These are phyloP conservation scores for Alternaria arbusti DNA, from an alignment of 2,329 filamentous ascomycete species.

Conservation along the genomic window DNA sequence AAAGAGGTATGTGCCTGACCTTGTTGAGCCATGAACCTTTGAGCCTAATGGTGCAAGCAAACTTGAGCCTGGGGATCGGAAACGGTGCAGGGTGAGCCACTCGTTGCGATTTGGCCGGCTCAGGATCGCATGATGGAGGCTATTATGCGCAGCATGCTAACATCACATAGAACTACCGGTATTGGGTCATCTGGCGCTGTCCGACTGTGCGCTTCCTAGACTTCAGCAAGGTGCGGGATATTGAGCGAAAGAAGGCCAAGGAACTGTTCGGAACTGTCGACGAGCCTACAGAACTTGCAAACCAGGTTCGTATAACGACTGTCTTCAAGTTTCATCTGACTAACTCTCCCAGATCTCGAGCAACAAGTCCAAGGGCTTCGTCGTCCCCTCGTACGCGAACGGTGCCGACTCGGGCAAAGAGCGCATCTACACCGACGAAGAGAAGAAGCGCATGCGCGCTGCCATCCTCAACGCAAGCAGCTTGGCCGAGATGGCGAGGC, in stretches of 20 bases:
- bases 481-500: conserved; percentile 82
- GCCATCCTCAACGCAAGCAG: conserved; percentile 89
- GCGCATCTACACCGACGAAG: conserved; percentile 81
- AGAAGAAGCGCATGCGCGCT: conserved; percentile 84
- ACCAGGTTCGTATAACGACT: conserved; percentile 15
- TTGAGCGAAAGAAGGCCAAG: conserved; percentile 75
- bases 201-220: conserved; percentile 89
- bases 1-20: conserved; percentile 72
- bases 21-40: neutral
- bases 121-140: neutral
- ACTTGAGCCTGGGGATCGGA: conserved; percentile 8
- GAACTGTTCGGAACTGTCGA: conserved; percentile 83
- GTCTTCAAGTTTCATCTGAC: neutral
- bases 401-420: conserved; percentile 55
- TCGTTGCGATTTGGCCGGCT: neutral
- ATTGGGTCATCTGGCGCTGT: conserved; percentile 88
- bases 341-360: conserved; percentile 71
- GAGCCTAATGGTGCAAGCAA: conserved; percentile 27
- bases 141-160: conserved; percentile 11
- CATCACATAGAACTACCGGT: conserved; percentile 77
- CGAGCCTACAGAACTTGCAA: conserved; percentile 79
- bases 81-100: neutral
- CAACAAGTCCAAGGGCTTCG: conserved; percentile 79
- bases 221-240: conserved; percentile 87
- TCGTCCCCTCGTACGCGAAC: conserved; percentile 56